Conservation (phyloP, 2,329 filamentous ascomycete species). For the Monosporascus sp. region DNA sequence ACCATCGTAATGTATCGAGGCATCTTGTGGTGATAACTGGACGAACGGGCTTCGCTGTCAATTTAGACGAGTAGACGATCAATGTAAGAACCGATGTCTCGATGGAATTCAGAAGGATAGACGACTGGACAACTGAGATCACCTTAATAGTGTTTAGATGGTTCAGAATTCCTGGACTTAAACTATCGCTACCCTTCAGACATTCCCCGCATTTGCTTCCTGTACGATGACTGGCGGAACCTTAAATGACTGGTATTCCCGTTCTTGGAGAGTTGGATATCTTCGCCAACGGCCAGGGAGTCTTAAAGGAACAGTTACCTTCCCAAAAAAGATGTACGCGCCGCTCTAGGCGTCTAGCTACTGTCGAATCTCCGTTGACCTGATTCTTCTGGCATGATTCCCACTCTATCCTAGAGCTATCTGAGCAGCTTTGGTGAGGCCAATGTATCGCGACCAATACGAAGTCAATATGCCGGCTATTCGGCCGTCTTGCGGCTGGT, state of each 20-base stretch:
- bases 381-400: neutral
- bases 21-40: neutral
- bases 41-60: neutral
- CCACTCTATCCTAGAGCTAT: neutral
- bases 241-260: neutral
- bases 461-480: neutral
- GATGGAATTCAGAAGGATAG: no score
- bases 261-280: neutral
- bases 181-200: no score
- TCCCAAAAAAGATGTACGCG: neutral
- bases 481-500: neutral
- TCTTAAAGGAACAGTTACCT: neutral
- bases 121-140: no score
- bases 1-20: neutral
- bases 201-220: neutral
- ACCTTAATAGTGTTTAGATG: no score
- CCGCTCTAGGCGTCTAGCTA: neutral
- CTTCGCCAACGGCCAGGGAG: neutral
- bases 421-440: neutral
- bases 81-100: no score
- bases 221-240: neutral
- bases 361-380: neutral
- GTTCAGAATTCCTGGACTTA: no score
- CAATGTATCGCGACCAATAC: neutral
- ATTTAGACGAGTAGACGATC: neutral